Conservation (phyloP, 148 eudicot genomes). For the Suaeda aralocaspica region DNA sequence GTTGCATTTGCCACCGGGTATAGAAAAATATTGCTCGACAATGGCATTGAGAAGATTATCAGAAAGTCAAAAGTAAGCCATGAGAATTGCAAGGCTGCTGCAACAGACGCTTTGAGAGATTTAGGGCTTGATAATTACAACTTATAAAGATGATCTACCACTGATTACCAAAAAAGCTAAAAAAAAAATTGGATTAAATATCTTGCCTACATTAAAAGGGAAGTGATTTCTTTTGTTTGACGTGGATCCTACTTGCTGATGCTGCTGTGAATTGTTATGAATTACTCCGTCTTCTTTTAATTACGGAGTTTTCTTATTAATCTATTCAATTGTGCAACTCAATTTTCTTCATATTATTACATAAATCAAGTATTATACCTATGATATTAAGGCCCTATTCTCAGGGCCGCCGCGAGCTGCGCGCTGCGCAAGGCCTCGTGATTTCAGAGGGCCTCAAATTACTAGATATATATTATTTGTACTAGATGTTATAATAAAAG, state of each 20-base stretch:
- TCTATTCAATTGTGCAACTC: too few species aligned
- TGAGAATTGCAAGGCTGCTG: conserved; percentile 70
- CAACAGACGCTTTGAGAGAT: conserved; percentile 89
- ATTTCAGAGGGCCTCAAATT: too few species aligned
- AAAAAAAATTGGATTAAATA: too few species aligned
- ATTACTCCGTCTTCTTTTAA: too few species aligned
- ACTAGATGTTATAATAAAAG: too few species aligned
- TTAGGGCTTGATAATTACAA: conserved; percentile 86
- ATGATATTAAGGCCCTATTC: too few species aligned
- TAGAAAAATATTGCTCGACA: conserved; percentile 68
- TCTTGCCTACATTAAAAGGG: neutral
- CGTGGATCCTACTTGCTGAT: neutral
- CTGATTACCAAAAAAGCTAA: neutral
- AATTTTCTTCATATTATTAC: too few species aligned
- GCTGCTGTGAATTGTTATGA: neutral
- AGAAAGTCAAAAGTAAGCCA: conserved; percentile 73
- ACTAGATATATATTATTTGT: too few species aligned
- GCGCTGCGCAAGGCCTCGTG: too few species aligned
- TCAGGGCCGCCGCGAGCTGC: too few species aligned
- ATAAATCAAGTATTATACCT: too few species aligned
- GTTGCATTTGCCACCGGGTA: conserved; percentile 6
- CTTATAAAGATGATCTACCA: conserved; percentile 23
- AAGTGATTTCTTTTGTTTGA: neutral
- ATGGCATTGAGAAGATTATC: conserved; percentile 73
- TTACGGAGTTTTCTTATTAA: too few species aligned